phyloP scores from a whole-genome alignment of 2,329 filamentous ascomycete genomes.

The Claviceps purpurea region DNA sequence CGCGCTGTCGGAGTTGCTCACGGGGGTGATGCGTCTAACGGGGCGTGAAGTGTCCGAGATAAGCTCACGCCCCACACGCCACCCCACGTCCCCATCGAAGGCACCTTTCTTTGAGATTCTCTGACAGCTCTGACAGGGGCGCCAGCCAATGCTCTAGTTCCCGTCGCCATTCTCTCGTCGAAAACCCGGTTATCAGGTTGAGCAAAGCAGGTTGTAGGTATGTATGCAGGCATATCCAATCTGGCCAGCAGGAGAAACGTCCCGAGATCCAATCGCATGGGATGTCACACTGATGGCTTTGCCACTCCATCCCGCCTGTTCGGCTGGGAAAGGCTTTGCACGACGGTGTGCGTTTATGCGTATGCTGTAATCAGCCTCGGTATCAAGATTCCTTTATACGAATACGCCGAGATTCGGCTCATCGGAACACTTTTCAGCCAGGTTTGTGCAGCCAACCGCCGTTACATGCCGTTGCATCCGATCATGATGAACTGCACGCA shows the following conservation, averaged over 20 bases:
- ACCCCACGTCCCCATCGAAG: too few relatives aligned
- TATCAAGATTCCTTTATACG: not conserved
- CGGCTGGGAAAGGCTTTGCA: not conserved
- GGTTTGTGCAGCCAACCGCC: not conserved
- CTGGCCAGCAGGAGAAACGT: not conserved
- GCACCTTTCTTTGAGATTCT: too few relatives aligned
- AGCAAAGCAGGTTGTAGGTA: not conserved
- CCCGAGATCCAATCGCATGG: not conserved
- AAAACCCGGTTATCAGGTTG: not conserved
- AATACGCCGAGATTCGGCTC: not conserved
- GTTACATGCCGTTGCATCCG: too few relatives aligned
- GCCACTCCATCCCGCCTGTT: too few relatives aligned
- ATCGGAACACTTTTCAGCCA: not conserved
- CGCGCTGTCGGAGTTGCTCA: too few relatives aligned
- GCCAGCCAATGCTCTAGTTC: conserved; percentile 17
- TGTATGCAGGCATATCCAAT: not conserved
- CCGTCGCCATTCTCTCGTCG: conserved; percentile 6
- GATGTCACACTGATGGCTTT: too few relatives aligned
- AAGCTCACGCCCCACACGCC: too few relatives aligned
- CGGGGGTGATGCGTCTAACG: too few relatives aligned
- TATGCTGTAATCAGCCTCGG: not conserved
- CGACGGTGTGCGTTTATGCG: not conserved
- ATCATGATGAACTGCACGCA: too few relatives aligned
- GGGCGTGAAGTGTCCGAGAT: too few relatives aligned
- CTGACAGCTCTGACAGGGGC: not conserved